Percentiles rank a stretch among this genome's conserved stretches.
phyloP scores from a whole-genome alignment of 169 alveolate species.

The Cyclospora cayetanensis region DNA sequence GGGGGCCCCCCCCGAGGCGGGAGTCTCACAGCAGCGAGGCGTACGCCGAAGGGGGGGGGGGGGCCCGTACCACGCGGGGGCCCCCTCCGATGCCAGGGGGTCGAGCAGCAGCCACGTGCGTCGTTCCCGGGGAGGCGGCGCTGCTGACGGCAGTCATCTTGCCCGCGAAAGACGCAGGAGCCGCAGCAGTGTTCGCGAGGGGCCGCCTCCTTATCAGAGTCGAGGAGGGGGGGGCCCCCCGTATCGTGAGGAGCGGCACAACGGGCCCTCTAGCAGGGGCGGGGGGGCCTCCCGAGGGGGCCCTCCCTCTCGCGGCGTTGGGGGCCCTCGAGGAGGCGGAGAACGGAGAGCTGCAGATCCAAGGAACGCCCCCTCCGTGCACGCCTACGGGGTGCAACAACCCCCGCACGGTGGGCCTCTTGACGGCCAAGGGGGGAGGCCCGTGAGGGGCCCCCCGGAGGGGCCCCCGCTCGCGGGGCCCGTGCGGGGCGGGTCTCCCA shows the following conservation, averaged over 20 bases:
- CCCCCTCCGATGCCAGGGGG: neutral
- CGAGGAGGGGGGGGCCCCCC: neutral
- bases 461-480: neutral
- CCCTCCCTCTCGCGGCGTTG: neutral
- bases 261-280: neutral
- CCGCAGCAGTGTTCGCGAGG: neutral
- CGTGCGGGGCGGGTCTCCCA: neutral
- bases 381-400: neutral
- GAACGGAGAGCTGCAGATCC: neutral
- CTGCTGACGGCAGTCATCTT: neutral
- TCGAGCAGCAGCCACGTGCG: neutral
- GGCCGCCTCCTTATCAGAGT: neutral
- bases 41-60: too few relatives aligned
- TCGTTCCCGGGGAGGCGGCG: neutral
- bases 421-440: neutral
- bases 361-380: neutral
- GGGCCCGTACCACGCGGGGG: too few relatives aligned
- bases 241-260: neutral
- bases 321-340: slow-evolving; percentile 21
- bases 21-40: neutral
- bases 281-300: slow-evolving; percentile 3
- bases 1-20: too few relatives aligned
- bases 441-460: neutral
- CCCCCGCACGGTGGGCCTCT: too few relatives aligned
- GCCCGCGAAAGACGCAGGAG: neutral